phyloP scores from a whole-genome alignment of 345 rosid genomes.

The Bruguiera gymnorhiza region DNA sequence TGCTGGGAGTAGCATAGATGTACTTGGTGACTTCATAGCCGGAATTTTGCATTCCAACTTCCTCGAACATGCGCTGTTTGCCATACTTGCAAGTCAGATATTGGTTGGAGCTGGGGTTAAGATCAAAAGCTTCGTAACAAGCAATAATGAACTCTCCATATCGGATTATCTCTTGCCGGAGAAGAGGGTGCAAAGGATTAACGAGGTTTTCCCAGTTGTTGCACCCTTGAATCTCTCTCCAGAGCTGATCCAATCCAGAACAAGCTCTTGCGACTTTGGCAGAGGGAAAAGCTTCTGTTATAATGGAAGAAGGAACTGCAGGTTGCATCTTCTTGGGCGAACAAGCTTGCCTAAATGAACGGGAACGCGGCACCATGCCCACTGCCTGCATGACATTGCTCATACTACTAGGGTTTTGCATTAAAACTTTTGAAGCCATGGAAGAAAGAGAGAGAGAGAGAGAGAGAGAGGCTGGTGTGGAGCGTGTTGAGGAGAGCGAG shows the following conservation, averaged over 20 bases:
- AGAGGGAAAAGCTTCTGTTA: not conserved
- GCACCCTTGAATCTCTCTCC: conserved; percentile 81
- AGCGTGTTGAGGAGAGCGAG: conserved; percentile 8
- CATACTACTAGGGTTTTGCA: conserved; percentile 29
- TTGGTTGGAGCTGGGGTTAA: conserved; percentile 61
- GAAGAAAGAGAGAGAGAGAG: not conserved
- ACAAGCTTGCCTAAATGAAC: conserved; percentile 20
- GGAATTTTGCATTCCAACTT: conserved; percentile 50
- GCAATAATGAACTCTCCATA: conserved; percentile 70
- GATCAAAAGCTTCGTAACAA: conserved; percentile 77
- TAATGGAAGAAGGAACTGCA: not conserved
- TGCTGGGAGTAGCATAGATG: conserved; percentile 77
- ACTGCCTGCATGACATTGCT: conserved; percentile 6
- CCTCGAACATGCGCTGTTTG: conserved; percentile 46
- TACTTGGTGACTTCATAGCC: conserved; percentile 80
- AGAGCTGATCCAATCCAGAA: conserved; percentile 29
- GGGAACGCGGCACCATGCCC: not conserved
- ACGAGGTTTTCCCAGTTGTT: conserved; percentile 75
- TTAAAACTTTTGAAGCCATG: conserved; percentile 45
- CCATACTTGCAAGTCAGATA: conserved; percentile 79
- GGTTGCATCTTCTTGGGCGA: conserved; percentile 19
- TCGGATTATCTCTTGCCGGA: conserved; percentile 68
- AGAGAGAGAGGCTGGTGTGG: conserved; percentile 11
- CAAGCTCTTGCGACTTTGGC: not conserved
- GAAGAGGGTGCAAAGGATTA: conserved; percentile 75